Percentiles rank a stretch among this genome's conserved stretches.
phyloP scores from a whole-genome alignment of 2,329 filamentous ascomycete genomes.

The Penicillium sumatraense region DNA sequence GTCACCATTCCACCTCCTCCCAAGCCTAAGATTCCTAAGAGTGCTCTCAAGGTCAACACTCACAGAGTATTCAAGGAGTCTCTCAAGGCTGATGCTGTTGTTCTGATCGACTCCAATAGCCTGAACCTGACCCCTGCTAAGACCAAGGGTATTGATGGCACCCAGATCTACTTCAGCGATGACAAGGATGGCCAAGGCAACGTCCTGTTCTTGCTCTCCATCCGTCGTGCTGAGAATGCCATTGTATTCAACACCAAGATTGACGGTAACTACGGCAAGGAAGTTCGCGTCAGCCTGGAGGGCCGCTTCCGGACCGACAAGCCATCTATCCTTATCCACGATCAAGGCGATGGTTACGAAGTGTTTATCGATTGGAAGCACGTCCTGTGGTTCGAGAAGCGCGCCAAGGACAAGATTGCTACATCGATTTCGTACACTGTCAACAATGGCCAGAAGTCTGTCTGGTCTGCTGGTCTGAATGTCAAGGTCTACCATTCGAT shows the following conservation, averaged over 20 bases:
- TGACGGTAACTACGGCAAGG: conserved; percentile 7
- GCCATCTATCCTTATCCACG: conserved; percentile 10
- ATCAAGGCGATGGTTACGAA: conserved; percentile 14
- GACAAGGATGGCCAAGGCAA: conserved; percentile 1
- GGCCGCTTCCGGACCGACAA: conserved; percentile 2
- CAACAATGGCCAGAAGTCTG: neutral
- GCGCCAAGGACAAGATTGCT: conserved; percentile 9
- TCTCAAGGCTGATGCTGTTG: conserved; percentile 6
- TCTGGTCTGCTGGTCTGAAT: neutral
- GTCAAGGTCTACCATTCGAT: neutral
- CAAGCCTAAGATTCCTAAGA: conserved; percentile 3
- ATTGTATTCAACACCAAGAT: conserved; percentile 12
- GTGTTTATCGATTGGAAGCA: conserved; percentile 12
- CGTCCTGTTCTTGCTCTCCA: conserved; percentile 14
- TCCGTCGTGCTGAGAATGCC: conserved; percentile 10
- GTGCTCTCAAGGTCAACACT: neutral
- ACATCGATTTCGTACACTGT: neutral
- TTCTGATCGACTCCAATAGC: conserved; percentile 9
- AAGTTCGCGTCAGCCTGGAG: conserved; percentile 7
- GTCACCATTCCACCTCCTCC: neutral
- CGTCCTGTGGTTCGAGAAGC: conserved; percentile 8
- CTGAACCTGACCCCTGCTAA: conserved; percentile 7
- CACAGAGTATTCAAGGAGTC: conserved; percentile 3
- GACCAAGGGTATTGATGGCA: conserved; percentile 8
- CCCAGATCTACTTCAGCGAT: conserved; percentile 7